Conservation (phyloP, 257 asterid genomes). For the Capsicum chinense region DNA sequence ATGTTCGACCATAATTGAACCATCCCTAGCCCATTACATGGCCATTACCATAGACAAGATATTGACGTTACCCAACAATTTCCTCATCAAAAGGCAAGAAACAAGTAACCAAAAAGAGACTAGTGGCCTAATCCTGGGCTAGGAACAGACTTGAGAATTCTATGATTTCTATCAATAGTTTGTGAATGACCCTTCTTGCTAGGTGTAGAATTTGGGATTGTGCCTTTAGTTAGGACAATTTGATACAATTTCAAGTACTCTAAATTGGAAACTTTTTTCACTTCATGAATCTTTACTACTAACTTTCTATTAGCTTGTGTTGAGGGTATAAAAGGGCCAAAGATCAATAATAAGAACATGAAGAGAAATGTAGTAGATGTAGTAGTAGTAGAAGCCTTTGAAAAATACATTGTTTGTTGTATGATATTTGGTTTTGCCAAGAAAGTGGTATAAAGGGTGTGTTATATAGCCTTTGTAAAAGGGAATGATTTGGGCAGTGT, state of each 20-base stretch:
- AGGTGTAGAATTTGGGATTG: background rate
- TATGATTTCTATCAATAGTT: background rate
- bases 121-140: slow-evolving; percentile 20
- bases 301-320: background rate
- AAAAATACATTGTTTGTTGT: background rate
- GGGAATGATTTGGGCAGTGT: too few relatives aligned
- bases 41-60: background rate
- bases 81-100: background rate
- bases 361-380: slow-evolving; percentile 2
- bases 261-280: background rate
- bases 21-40: background rate
- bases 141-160: slow-evolving; percentile 20
- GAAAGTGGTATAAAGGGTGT: background rate
- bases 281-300: background rate
- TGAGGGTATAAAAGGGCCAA: background rate
- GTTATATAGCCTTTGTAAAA: background rate
- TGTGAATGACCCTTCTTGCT: background rate
- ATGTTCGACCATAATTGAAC: background rate
- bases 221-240: background rate
- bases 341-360: background rate
- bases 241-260: background rate
- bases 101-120: background rate
- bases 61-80: background rate
- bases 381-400: slow-evolving; percentile 5
- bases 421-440: background rate